A percentile compares a stretch with the other conserved stretches of the same genome.
These are phyloP conservation scores for Pichia heedii DNA, from an alignment of 805 yeast species.

Conservation along the genomic window DNA sequence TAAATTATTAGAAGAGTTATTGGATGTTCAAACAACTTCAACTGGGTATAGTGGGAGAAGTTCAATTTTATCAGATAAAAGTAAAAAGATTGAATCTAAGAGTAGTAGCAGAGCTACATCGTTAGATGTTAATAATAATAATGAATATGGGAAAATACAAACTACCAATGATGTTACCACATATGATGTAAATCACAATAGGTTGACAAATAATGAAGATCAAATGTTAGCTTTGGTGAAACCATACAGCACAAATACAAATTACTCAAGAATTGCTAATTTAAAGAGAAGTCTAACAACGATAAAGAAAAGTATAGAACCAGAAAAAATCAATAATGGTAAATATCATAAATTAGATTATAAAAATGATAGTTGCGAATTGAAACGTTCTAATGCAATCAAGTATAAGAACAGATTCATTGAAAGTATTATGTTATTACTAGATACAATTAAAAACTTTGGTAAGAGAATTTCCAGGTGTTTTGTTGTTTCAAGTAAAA, in stretches of 20 bases:
- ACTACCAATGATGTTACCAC: too few species aligned
- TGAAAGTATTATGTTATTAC: conserved; percentile 11
- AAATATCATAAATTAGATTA: background rate
- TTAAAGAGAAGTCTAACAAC: conserved; percentile 1
- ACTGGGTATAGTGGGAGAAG: background rate
- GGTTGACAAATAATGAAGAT: background rate
- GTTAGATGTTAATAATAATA: too few species aligned
- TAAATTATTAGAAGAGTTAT: conserved; percentile 2
- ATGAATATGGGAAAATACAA: too few species aligned
- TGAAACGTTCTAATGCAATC: conserved; percentile 26
- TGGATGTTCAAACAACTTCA: background rate
- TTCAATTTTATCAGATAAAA: background rate
- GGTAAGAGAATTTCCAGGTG: conserved; percentile 16
- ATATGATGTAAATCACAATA: too few species aligned
- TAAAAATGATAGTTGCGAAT: conserved; percentile 6
- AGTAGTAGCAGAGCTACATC: background rate
- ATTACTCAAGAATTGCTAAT: background rate
- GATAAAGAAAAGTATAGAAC: background rate
- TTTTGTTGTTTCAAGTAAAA: conserved; percentile 11
- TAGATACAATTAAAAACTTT: conserved; percentile 9
- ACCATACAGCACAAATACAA: background rate
- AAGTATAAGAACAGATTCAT: conserved; percentile 26
- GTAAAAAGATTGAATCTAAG: background rate
- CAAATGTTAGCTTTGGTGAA: background rate
- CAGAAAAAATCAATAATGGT: too few species aligned